Evolutionary conservation across 306 rosid species (phyloP).

Genomic region (Oemleria cerasiformis): DNA sequence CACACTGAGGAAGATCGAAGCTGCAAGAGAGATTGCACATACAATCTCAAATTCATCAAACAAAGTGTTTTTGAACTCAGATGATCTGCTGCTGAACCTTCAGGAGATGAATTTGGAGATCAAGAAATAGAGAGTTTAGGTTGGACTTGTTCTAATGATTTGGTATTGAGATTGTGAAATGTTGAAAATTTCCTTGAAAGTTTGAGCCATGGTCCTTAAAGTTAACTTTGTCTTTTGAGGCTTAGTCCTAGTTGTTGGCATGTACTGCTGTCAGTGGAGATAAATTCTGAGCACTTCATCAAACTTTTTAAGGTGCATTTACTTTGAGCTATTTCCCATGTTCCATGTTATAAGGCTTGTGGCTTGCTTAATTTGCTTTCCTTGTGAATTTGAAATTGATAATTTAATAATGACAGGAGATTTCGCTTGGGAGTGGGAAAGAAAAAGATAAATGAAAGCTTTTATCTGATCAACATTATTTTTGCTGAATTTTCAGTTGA

Average conservation of each 20-base stretch:
- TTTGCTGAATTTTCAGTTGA: too few species aligned
- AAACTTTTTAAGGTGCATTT: neutral
- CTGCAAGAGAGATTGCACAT: conserved; percentile 87
- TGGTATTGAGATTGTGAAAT: conserved; percentile 2
- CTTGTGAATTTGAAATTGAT: too few species aligned
- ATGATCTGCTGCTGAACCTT: conserved; percentile 78
- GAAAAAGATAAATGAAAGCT: too few species aligned
- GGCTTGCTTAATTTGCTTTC: too few species aligned
- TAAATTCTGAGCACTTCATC: neutral
- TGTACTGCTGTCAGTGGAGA: neutral
- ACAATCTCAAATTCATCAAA: conserved; percentile 68
- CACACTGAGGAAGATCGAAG: conserved; percentile 82
- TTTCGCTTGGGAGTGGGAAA: too few species aligned
- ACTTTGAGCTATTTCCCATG: neutral
- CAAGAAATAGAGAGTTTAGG: conserved; percentile 34
- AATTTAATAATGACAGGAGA: too few species aligned
- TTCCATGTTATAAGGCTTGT: neutral
- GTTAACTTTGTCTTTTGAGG: conserved; percentile 2
- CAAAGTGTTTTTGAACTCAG: conserved; percentile 73
- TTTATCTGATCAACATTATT: too few species aligned
- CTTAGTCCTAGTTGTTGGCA: conserved; percentile 2
- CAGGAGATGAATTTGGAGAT: conserved; percentile 59
- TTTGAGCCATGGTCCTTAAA: conserved; percentile 11
- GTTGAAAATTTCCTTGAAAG: conserved; percentile 3
- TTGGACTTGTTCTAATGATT: conserved; percentile 1